Conservation (phyloP, 2,329 filamentous ascomycete species). For the Clarireedia homoeocarpa region DNA sequence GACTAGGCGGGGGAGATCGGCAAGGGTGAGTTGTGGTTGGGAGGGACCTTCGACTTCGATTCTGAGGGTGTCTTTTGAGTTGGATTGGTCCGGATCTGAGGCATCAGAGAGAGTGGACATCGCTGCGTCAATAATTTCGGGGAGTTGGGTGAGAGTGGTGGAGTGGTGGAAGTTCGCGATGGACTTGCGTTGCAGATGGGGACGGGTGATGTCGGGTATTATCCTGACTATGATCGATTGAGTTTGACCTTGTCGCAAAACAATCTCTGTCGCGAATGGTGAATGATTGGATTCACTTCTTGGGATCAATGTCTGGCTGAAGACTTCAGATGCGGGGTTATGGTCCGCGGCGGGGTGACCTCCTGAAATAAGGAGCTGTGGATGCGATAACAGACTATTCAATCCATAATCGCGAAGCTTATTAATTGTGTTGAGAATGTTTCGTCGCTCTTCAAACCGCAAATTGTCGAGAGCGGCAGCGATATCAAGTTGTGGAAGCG, state of each 20-base stretch:
- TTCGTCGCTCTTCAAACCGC: background rate
- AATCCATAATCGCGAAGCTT: conserved; percentile 23
- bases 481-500: no score
- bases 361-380: conserved; percentile 4
- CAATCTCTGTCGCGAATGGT: conserved; percentile 2
- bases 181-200: background rate
- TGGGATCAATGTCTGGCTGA: background rate
- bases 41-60: conserved; percentile 6
- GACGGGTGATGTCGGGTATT: conserved; percentile 2
- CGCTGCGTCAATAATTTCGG: background rate
- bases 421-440: conserved; percentile 33
- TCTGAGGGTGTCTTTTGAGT: conserved; percentile 2
- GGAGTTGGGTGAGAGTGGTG: background rate
- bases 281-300: background rate
- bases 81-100: background rate
- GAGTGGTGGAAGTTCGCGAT: background rate
- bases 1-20: background rate
- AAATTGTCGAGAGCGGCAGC: no score
- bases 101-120: background rate
- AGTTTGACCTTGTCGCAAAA: background rate
- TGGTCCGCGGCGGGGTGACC: background rate
- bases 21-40: conserved; percentile 2
- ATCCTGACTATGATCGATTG: background rate
- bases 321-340: background rate
- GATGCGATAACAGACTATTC: background rate